A percentile compares a stretch with the other conserved stretches of the same genome.
Evolutionary conservation across 225 moss, liverwort and hornwort genomes (phyloP).

Genomic region (Sphagnum contortum): DNA sequence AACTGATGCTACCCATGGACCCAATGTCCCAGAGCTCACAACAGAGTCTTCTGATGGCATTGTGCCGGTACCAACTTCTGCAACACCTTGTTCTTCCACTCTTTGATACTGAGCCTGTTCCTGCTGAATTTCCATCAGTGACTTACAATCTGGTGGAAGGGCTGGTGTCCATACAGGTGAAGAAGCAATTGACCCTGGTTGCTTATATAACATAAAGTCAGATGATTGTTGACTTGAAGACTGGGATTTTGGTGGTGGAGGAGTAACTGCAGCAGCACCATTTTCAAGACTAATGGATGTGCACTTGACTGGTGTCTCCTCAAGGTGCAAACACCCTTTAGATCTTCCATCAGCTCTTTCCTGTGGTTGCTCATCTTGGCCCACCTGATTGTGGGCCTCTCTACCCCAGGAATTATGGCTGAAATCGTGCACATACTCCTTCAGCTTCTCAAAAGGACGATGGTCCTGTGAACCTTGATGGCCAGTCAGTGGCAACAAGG

Average conservation of each 20-base stretch:
- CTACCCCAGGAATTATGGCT: constrained; percentile 33
- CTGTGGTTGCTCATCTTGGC: constrained; percentile 13
- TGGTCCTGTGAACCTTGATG: neutral
- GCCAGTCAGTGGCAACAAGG: too few species aligned
- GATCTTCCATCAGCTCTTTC: constrained; percentile 17
- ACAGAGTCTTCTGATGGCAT: constrained; percentile 19
- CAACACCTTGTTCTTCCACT: constrained; percentile 33
- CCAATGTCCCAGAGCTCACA: constrained; percentile 38
- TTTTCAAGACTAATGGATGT: constrained; percentile 27
- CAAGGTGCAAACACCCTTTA: constrained; percentile 1
- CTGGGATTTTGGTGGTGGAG: constrained; percentile 12
- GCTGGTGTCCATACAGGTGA: constrained; percentile 67
- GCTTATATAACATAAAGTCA: too few species aligned
- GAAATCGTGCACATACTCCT: constrained; percentile 19
- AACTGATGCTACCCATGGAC: constrained; percentile 62
- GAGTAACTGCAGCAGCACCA: constrained; percentile 27
- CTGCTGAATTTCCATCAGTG: constrained; percentile 71
- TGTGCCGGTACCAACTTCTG: constrained; percentile 34
- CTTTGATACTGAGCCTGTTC: constrained; percentile 60
- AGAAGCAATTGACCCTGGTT: constrained; percentile 5
- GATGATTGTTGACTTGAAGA: too few species aligned
- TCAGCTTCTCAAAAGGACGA: constrained; percentile 11
- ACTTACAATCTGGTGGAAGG: constrained; percentile 44
- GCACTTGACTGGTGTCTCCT: constrained; percentile 18
- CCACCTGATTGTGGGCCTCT: constrained; percentile 28